Conservation (phyloP, 164 flowering plant genomes). For the Tetrastigma voinierianum region DNA sequence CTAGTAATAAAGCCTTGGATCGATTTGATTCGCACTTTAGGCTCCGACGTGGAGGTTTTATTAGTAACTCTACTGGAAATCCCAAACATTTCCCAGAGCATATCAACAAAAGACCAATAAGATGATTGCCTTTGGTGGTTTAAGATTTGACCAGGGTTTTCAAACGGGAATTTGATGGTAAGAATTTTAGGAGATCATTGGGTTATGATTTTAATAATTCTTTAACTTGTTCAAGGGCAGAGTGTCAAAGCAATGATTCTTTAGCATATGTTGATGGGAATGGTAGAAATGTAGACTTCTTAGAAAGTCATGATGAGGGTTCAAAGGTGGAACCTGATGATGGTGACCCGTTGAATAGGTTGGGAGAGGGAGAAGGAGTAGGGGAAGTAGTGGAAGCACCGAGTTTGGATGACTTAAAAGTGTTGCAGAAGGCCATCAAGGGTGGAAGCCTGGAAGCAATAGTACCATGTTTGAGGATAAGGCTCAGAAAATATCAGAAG, state of each 20-base stretch:
- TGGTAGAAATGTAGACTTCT: slow-evolving; percentile 38
- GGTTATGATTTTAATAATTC: slow-evolving; percentile 14
- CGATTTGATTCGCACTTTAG: slow-evolving; percentile 15
- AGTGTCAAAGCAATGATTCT: slow-evolving; percentile 69
- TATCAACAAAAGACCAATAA: slow-evolving; percentile 21
- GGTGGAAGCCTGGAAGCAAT: slow-evolving; percentile 86
- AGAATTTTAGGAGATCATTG: slow-evolving; percentile 5
- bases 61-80: slow-evolving; percentile 18
- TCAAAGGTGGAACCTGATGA: slow-evolving; percentile 10
- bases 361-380: slow-evolving; percentile 22
- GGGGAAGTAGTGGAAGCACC: slow-evolving; percentile 32
- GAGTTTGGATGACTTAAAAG: slow-evolving; percentile 63
- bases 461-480: slow-evolving; percentile 91
- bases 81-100: slow-evolving; percentile 12
- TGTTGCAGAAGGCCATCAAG: slow-evolving; percentile 60
- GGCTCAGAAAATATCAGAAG: slow-evolving; percentile 86
- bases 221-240: slow-evolving; percentile 17
- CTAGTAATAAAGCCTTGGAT: slow-evolving; percentile 20
- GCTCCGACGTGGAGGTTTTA: slow-evolving; percentile 20
- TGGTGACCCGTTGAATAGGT: slow-evolving; percentile 19
- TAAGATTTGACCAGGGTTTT: slow-evolving; percentile 8
- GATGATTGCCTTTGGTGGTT: slow-evolving; percentile 8
- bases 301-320: slow-evolving; percentile 25
- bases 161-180: slow-evolving; percentile 16
- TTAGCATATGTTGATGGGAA: slow-evolving; percentile 57